A percentile compares a stretch with the other conserved stretches of the same genome.
Conservation (phyloP, 2,329 filamentous ascomycete genomes). For the Aspergillus transmontanensis region DNA sequence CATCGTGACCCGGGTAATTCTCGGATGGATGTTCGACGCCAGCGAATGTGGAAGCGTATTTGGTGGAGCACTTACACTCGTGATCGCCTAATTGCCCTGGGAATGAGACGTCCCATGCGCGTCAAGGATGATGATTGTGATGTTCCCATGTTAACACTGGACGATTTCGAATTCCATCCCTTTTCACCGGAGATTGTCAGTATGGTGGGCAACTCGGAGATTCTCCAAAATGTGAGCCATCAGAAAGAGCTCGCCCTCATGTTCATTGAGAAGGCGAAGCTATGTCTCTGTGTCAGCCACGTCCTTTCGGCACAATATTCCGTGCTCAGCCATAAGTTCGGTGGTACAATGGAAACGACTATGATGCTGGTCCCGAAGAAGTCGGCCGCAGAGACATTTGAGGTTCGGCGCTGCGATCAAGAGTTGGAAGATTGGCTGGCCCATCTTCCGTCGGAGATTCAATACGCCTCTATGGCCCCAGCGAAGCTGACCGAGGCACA, state of each 20-base stretch:
- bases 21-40: constrained; percentile 71
- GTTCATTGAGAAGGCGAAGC: constrained; percentile 88
- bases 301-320: constrained; percentile 92
- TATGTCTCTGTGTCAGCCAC: constrained; percentile 85
- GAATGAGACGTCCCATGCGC: constrained; percentile 88
- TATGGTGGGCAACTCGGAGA: constrained; percentile 69
- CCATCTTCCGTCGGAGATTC: constrained; percentile 70
- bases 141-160: constrained; percentile 82
- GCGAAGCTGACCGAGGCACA: constrained; percentile 53
- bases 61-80: constrained; percentile 99
- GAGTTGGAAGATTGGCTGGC: constrained; percentile 78
- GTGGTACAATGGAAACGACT: constrained; percentile 69
- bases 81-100: constrained; percentile 86
- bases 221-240: constrained; percentile 70
- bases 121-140: constrained; percentile 95
- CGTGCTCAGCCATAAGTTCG: constrained; percentile 79
- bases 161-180: constrained; percentile 78
- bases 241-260: constrained; percentile 80
- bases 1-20: constrained; percentile 83
- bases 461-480: constrained; percentile 67
- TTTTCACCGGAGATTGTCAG: constrained; percentile 69
- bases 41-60: constrained; percentile 88
- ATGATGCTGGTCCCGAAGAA: constrained; percentile 95
- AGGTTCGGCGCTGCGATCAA: constrained; percentile 76
- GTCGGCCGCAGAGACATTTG: constrained; percentile 75